A percentile compares a stretch with the other conserved stretches of the same genome.
Evolutionary conservation across 345 rosid species (phyloP).

Genomic region (Pistacia vera): DNA sequence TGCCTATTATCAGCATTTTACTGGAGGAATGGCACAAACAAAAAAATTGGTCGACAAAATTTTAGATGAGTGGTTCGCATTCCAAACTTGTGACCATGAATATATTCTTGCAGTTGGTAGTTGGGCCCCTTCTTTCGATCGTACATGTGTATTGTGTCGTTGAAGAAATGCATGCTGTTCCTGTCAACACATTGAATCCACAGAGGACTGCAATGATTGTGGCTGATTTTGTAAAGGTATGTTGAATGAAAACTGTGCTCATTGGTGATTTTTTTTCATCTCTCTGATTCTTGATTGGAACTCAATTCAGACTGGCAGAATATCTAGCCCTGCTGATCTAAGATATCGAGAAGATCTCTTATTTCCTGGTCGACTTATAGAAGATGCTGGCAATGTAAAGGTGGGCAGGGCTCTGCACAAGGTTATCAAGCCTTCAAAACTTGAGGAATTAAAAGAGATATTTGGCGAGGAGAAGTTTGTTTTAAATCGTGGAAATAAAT

Average conservation of each 20-base stretch:
- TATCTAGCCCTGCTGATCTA: constrained; percentile 82
- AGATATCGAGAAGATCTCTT: constrained; percentile 73
- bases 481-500: constrained; percentile 48
- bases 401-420: constrained; percentile 74
- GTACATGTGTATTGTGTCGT: constrained; percentile 63
- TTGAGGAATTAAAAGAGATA: constrained; percentile 54
- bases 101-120: constrained; percentile 66
- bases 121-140: constrained; percentile 74
- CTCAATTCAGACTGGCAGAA: constrained; percentile 61
- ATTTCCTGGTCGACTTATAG: constrained; percentile 76
- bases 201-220: constrained; percentile 87
- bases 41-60: too few relatives aligned
- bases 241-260: not conserved
- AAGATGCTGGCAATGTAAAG: constrained; percentile 85
- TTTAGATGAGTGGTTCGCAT: too few relatives aligned
- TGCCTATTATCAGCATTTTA: too few relatives aligned
- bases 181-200: constrained; percentile 89
- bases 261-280: constrained; percentile 15
- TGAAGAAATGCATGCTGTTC: constrained; percentile 89
- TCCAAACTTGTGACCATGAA: not conserved
- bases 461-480: constrained; percentile 81
- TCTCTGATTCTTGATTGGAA: constrained; percentile 21
- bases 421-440: constrained; percentile 66
- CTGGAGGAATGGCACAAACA: too few relatives aligned
- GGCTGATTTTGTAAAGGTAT: constrained; percentile 81